These are phyloP conservation scores for Alternaria dauci DNA, from an alignment of 2,329 filamentous ascomycete genomes.

Conservation along the genomic window DNA sequence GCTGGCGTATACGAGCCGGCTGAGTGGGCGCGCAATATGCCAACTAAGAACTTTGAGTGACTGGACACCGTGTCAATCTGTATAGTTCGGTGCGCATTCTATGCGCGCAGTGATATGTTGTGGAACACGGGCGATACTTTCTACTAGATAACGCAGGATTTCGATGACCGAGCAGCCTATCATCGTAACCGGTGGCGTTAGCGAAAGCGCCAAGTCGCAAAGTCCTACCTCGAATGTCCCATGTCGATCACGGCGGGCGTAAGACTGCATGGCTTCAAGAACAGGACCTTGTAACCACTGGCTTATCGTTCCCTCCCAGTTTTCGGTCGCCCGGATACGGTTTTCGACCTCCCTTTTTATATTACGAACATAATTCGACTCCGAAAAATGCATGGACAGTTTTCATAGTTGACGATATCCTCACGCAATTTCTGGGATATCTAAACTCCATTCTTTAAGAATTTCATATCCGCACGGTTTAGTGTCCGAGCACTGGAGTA, in stretches of 20 bases:
- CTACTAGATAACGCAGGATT: not conserved
- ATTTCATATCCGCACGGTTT: not conserved
- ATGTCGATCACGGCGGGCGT: not conserved
- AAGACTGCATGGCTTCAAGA: not conserved
- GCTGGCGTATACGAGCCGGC: not conserved
- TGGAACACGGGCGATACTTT: not conserved
- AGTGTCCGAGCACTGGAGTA: not conserved
- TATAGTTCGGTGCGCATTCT: not conserved
- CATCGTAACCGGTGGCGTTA: not conserved
- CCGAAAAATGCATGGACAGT: not conserved
- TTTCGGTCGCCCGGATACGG: not conserved
- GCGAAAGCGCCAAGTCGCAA: not conserved
- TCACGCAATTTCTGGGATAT: not conserved
- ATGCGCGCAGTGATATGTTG: not conserved
- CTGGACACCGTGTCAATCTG: not conserved
- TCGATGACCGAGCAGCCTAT: constrained; percentile 5
- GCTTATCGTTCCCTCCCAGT: not conserved
- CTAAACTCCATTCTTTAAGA: not conserved
- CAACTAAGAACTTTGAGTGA: not conserved
- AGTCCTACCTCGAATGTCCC: not conserved
- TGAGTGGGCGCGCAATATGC: not conserved
- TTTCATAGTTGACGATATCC: not conserved
- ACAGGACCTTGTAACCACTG: not conserved
- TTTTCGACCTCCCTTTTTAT: not conserved
- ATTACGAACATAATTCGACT: not conserved